Base-by-base conservation (phyloP, 1,284 basidiomycete genomes). In the Pseudozyma tsukubaensis region DNA sequence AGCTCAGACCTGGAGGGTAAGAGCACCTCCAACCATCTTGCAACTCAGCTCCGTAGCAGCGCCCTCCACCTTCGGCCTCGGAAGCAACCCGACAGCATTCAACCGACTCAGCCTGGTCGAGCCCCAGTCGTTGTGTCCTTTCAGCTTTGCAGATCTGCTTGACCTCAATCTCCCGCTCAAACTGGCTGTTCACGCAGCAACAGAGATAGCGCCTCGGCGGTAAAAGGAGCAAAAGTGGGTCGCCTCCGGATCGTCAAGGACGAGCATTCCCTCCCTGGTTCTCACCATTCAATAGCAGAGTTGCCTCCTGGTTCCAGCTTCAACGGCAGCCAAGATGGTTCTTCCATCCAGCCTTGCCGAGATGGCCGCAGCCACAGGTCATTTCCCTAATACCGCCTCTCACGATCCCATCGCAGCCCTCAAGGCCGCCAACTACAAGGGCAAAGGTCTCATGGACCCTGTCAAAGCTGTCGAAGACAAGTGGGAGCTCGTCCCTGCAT, bases 391-490 rank as follows among this genome's bases (percentile, higher is more conserved):
- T 32, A 35, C 16, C 16, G 45, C 49, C 18, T 50, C 54, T 3
- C 48, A 68, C 32, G 72, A 71, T n/a, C 72, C 72, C 19, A 75
- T 75, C 48, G 72, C 72, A 49, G 72, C 72, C n/a, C 68, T 75
- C 72, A 75, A 75, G 34, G 72, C 72, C 1, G 68, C 68, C 51
- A 67, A 75, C 64, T 75, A 75, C 68, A 71, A 71, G 48, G 85
- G 85, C 42, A 86, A 86, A 64, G 76, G 79, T n/a, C 65, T 86
- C 36, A 84, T 86, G 24, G 87, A 86, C 59, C 86, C 86, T 7
- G 83, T 88, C 76, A 88, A 88, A 80, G 80, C 83, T 8, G 87
- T 89, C 50, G 86, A 88, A 60, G 83, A 83, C 77, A 83, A 84
- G 54, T 84, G 83, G 83, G 62, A 82, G 61, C 76, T 84, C 16